These are phyloP conservation scores for Cryphonectria carpinicola DNA, from an alignment of 2,329 filamentous ascomycete species.

Conservation along the genomic window DNA sequence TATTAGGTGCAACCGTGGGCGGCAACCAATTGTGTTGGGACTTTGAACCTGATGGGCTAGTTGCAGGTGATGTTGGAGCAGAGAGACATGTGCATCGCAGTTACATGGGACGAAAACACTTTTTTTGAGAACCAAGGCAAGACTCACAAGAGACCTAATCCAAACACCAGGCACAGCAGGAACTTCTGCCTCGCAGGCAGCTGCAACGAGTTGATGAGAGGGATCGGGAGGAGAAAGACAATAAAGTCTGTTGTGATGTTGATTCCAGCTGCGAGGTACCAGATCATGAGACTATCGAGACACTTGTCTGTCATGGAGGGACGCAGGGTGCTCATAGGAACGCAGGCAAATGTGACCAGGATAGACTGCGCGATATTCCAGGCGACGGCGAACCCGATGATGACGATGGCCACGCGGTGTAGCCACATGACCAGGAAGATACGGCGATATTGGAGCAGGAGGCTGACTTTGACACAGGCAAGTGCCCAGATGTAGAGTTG, in stretches of 20 bases:
- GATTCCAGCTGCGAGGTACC: constrained; percentile 37
- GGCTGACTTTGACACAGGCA: constrained; percentile 39
- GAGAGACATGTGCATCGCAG: too few species aligned
- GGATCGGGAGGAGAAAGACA: constrained; percentile 44
- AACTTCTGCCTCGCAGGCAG: constrained; percentile 33
- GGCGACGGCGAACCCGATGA: constrained; percentile 34
- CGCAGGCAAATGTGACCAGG: constrained; percentile 36
- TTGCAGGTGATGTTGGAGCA: too few species aligned
- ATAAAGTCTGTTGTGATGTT: constrained; percentile 43
- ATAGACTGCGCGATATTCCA: constrained; percentile 35
- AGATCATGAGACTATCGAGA: constrained; percentile 31
- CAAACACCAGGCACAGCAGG: constrained; percentile 31
- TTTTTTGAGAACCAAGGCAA: not conserved
- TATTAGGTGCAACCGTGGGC: too few species aligned
- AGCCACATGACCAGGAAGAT: constrained; percentile 37
- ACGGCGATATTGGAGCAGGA: constrained; percentile 40
- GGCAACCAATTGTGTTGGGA: too few species aligned
- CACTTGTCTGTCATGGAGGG: constrained; percentile 26
- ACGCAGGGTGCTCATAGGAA: constrained; percentile 35
- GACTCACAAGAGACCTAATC: constrained; percentile 32
- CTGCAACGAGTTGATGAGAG: constrained; percentile 42
- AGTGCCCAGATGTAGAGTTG: constrained; percentile 38
- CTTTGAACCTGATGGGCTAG: too few species aligned
- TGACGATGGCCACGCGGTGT: constrained; percentile 21
- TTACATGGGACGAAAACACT: too few species aligned